Evolutionary conservation across 2,329 filamentous ascomycete genomes (phyloP).

Genomic region (Alternaria alternata): DNA sequence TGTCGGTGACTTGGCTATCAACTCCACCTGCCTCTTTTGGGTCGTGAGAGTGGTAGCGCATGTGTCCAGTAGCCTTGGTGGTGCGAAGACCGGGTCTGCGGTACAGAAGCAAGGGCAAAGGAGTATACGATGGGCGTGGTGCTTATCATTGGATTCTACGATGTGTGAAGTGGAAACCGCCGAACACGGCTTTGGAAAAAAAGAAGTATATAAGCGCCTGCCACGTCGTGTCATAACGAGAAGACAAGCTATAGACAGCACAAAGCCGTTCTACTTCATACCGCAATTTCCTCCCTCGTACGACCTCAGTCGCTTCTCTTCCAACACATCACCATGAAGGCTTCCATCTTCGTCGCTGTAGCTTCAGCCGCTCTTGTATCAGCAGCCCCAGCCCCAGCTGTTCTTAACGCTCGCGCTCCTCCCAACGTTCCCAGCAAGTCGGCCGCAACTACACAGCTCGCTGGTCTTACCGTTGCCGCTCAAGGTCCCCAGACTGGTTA

Average conservation of each 20-base stretch:
- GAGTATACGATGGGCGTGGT: conserved; percentile 29
- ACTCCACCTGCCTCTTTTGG: conserved; percentile 40
- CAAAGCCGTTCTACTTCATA: conserved; percentile 1
- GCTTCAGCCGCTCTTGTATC: conserved; percentile 33
- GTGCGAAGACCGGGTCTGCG: conserved; percentile 8
- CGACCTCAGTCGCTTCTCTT: not conserved
- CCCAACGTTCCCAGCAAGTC: conserved; percentile 70
- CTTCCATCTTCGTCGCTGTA: conserved; percentile 34
- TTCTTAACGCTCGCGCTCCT: conserved; percentile 51
- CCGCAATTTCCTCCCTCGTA: not conserved
- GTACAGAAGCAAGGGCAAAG: conserved; percentile 20
- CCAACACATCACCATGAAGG: conserved; percentile 39
- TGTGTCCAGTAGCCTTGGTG: conserved; percentile 10
- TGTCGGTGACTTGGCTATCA: conserved; percentile 26
- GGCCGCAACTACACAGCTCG: conserved; percentile 66
- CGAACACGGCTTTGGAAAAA: not conserved
- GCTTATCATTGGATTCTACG: conserved; percentile 39
- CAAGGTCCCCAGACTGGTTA: conserved; percentile 66
- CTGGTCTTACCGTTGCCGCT: conserved; percentile 64
- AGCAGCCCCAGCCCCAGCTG: conserved; percentile 40
- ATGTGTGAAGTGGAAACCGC: conserved; percentile 8
- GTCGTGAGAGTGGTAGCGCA: conserved; percentile 27
- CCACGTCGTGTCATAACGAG: conserved; percentile 9
- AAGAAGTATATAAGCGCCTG: conserved; percentile 28
- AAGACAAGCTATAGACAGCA: conserved; percentile 7